Evolutionary conservation across 2,329 filamentous ascomycete species (phyloP).

Genomic region (Pleomassaria siparia): DNA sequence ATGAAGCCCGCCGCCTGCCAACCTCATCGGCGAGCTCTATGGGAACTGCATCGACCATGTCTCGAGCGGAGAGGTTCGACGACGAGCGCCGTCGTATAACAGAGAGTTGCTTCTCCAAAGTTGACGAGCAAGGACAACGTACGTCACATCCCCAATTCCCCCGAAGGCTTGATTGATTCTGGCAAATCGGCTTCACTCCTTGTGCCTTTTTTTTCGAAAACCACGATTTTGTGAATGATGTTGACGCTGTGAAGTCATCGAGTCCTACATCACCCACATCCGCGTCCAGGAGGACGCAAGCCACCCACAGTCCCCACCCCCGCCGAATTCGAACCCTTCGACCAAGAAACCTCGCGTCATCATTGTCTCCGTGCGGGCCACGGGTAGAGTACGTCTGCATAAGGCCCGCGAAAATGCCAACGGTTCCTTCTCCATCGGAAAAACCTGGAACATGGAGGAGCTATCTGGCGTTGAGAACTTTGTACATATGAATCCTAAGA

Average conservation of each 20-base stretch:
- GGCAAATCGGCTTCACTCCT: conserved; percentile 4
- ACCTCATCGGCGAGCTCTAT: conserved; percentile 28
- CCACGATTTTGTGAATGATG: not conserved
- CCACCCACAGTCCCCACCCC: conserved; percentile 81
- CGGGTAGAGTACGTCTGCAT: conserved; percentile 90
- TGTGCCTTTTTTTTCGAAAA: not conserved
- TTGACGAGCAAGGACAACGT: conserved; percentile 84
- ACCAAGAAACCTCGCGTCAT: conserved; percentile 89
- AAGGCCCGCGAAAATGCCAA: conserved; percentile 96
- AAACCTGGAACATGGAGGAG: conserved; percentile 97
- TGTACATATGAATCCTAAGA: conserved; percentile 61
- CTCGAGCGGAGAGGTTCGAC: conserved; percentile 82
- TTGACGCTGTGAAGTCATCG: conserved; percentile 59
- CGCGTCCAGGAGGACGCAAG: conserved; percentile 83
- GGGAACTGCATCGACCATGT: conserved; percentile 27
- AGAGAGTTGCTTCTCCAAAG: conserved; percentile 90
- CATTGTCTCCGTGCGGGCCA: conserved; percentile 89
- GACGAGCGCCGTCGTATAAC: conserved; percentile 95
- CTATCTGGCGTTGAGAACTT: conserved; percentile 81
- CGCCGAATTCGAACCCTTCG: conserved; percentile 70
- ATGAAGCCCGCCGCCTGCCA: conserved; percentile 26
- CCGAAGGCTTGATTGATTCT: not conserved
- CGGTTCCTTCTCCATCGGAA: conserved; percentile 93
- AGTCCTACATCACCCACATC: conserved; percentile 98
- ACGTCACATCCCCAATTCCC: conserved; percentile 44